Evolutionary conservation across 2,329 filamentous ascomycete genomes (phyloP).

Genomic region (Colletotrichum sp.): DNA sequence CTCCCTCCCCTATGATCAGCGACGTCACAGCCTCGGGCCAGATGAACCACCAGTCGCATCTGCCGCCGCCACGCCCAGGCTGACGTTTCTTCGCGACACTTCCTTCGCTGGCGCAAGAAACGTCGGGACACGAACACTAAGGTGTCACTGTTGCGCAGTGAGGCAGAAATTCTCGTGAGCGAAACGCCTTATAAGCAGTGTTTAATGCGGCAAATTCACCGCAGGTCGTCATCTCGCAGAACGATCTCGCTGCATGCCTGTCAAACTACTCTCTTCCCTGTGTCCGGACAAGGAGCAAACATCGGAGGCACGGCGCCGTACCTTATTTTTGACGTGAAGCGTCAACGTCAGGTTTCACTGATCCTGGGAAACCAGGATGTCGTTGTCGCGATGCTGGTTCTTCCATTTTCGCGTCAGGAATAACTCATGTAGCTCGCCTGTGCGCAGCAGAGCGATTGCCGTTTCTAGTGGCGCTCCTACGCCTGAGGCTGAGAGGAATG

Average conservation of each 20-base stretch:
- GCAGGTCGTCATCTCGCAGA: not conserved
- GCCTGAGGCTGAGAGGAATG: not conserved
- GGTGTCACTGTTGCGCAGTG: not conserved
- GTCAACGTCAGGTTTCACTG: not conserved
- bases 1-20: not conserved
- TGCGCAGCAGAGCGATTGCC: not conserved
- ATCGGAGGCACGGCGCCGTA: not conserved
- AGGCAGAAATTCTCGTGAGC: not conserved
- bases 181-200: not conserved
- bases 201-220: not conserved
- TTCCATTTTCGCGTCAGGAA: not conserved
- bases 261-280: not conserved
- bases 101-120: not conserved
- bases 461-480: not conserved
- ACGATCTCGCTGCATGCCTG: not conserved
- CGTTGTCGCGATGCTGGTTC: not conserved
- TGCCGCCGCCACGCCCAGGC: not conserved
- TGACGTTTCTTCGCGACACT: not conserved
- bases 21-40: not conserved
- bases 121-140: not conserved
- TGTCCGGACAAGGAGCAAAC: not conserved
- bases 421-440: not conserved
- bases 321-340: not conserved
- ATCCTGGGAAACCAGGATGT: not conserved
- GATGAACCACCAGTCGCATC: not conserved